Evolutionary conservation across 1,139 yeast genomes (phyloP).

Genomic region (Geotrichum macrosporum): DNA sequence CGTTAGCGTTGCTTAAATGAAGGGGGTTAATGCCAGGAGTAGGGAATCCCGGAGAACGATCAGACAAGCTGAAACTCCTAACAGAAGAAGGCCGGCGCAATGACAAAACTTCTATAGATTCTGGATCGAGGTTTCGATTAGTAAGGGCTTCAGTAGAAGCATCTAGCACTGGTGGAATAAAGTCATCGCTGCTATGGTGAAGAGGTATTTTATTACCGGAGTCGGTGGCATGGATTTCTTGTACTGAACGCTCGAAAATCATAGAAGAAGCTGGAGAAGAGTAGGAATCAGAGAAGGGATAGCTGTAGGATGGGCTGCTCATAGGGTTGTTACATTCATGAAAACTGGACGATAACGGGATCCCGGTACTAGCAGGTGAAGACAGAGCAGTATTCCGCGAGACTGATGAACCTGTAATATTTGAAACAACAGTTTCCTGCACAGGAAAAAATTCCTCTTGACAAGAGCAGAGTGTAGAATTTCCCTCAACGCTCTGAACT

Average conservation of each 20-base stretch:
- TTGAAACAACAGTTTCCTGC: background rate
- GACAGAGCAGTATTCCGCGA: background rate
- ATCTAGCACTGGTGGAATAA: conserved; percentile 78
- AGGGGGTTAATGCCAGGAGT: conserved; percentile 66
- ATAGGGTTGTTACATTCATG: background rate
- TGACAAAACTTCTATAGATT: conserved; percentile 63
- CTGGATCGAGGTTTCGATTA: conserved; percentile 54
- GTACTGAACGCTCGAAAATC: conserved; percentile 43
- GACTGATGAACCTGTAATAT: background rate
- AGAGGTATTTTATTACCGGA: conserved; percentile 37
- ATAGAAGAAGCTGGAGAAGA: conserved; percentile 36
- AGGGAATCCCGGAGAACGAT: conserved; percentile 2
- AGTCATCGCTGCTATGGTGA: conserved; percentile 59
- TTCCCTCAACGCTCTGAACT: too few relatives aligned
- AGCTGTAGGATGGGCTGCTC: conserved; percentile 11
- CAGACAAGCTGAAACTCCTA: conserved; percentile 15
- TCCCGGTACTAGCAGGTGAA: background rate
- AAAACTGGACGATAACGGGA: background rate
- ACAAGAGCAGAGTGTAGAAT: background rate
- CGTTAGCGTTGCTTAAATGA: conserved; percentile 54
- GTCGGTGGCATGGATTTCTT: conserved; percentile 28
- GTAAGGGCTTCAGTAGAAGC: conserved; percentile 65
- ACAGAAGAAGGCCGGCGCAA: conserved; percentile 46
- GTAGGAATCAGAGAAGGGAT: conserved; percentile 2
- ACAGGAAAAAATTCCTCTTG: background rate